Evolutionary conservation across 768 basidiomycete species (phyloP), one percentile per base, ranked within the genome.

Genomic region (Neoboletus brunneissimus): DNA sequence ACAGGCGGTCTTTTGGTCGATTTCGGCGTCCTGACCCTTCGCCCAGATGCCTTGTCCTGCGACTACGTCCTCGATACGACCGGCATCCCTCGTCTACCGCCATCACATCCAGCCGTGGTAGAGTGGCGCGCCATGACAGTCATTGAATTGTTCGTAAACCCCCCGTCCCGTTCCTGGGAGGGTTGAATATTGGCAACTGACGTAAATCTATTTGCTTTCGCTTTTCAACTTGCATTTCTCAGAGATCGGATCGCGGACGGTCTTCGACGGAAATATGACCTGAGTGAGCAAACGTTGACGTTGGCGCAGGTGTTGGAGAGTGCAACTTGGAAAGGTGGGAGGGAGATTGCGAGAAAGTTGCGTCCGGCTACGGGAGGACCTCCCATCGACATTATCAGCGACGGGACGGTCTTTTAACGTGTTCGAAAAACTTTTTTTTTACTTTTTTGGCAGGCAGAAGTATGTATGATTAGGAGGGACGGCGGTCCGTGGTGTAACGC

Each of bases 51-150:
- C 0, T 73, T 94, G 13, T 77, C 82, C 0, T 72, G 79, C n/a
- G 79, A 84, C 58, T 54, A 74, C 0, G 70, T 67, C 20, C 73
- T 82, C 8, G 53, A 60, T 5, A 34, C 13, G 5, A 22, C 18
- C 2, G 22, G 77, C 22, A 77, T 93, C 50, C 87, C 91, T 4
- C 81, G 79, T 40, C 78, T 89, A 23, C 73, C 79, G 15, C 81
- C 93, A 1, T 87, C 88, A 0, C 94, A 94, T 67, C 91, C 93
- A 0, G 93, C 93, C 7, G 87, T 98, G 54, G 85, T 98, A 37
- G 96, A 99, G 74, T 96, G 95, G 94, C 79, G 96, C 53, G 94
- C 95, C 0, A 82, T 99, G 81, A 98, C 96, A 0, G 91, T 99
- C 37, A 89, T 97, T 53, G 84, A 88, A 68, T 78, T 99, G 27